Percentiles rank a stretch among this genome's conserved stretches.
These are phyloP conservation scores for Aspergillus terreus DNA, from an alignment of 2,329 filamentous ascomycete genomes.

Conservation along the genomic window DNA sequence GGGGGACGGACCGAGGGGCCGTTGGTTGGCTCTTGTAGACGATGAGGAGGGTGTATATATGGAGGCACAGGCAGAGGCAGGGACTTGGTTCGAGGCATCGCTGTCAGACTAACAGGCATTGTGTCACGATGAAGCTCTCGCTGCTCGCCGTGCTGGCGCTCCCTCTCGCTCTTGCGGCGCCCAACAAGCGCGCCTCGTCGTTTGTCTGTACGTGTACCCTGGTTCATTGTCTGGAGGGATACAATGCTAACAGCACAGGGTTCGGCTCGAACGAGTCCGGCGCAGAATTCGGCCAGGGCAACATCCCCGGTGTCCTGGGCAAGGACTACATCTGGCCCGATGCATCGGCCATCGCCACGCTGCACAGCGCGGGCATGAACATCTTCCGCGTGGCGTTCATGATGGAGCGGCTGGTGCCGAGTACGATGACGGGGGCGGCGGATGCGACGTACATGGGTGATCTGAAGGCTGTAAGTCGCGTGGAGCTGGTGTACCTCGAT, in stretches of 20 bases:
- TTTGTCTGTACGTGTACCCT: constrained; percentile 6
- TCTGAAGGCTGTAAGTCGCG: constrained; percentile 23
- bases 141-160: constrained; percentile 2
- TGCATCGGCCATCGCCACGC: constrained; percentile 46
- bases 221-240: not conserved
- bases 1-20: constrained; percentile 6
- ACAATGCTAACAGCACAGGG: constrained; percentile 14
- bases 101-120: no score
- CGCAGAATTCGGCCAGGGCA: constrained; percentile 60
- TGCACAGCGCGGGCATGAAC: constrained; percentile 53
- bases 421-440: constrained; percentile 40
- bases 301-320: constrained; percentile 53
- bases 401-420: constrained; percentile 54
- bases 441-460: constrained; percentile 43
- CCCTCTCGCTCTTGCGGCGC: constrained; percentile 6
- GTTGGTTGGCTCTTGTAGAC: not conserved
- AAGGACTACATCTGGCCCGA: constrained; percentile 63
- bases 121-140: constrained; percentile 7
- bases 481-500: not conserved
- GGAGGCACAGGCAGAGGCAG: not conserved
- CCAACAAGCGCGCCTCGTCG: constrained; percentile 11
- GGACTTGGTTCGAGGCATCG: no score
- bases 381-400: constrained; percentile 54
- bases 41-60: not conserved
- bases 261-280: constrained; percentile 56